Conservation (phyloP, 192 early-diverging fungal genomes). For the Coemansia sp. region DNA sequence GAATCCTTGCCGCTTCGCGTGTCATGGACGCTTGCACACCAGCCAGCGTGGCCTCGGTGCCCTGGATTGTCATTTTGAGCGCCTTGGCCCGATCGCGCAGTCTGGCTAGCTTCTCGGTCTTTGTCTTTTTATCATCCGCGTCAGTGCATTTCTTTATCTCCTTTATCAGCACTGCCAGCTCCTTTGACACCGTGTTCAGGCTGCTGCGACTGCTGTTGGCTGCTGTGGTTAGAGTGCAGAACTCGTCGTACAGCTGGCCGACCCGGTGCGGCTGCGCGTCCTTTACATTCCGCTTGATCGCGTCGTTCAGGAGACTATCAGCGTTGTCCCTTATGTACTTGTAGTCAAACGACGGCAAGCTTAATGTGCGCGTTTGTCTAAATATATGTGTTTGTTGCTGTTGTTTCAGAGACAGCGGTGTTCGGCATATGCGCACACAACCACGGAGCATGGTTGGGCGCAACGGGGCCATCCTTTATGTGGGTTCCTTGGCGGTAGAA, state of each 20-base stretch:
- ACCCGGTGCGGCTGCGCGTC: constrained; percentile 53
- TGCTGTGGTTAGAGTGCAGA: constrained; percentile 21
- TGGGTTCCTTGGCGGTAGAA: too few species aligned
- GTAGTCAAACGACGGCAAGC: constrained; percentile 59
- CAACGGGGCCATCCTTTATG: neutral
- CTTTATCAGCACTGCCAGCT: constrained; percentile 37
- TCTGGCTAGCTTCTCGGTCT: neutral
- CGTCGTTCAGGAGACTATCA: constrained; percentile 47
- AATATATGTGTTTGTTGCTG: neutral
- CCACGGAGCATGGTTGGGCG: neutral
- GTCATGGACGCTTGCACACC: constrained; percentile 59
- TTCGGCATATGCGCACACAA: neutral
- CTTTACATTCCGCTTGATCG: constrained; percentile 57
- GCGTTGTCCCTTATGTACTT: constrained; percentile 59
- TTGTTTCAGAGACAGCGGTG: too few species aligned
- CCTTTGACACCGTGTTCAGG: constrained; percentile 53
- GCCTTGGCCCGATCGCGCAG: constrained; percentile 48
- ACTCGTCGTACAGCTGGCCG: constrained; percentile 55
- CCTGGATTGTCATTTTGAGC: constrained; percentile 63
- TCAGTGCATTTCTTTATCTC: neutral
- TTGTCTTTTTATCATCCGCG: neutral
- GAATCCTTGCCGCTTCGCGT: constrained; percentile 67
- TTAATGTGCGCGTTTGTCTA: constrained; percentile 16
- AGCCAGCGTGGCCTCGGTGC: constrained; percentile 50
- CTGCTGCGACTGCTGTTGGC: constrained; percentile 39